Conservation (phyloP, 768 basidiomycete genomes). For the Leucosporidium scottii region DNA sequence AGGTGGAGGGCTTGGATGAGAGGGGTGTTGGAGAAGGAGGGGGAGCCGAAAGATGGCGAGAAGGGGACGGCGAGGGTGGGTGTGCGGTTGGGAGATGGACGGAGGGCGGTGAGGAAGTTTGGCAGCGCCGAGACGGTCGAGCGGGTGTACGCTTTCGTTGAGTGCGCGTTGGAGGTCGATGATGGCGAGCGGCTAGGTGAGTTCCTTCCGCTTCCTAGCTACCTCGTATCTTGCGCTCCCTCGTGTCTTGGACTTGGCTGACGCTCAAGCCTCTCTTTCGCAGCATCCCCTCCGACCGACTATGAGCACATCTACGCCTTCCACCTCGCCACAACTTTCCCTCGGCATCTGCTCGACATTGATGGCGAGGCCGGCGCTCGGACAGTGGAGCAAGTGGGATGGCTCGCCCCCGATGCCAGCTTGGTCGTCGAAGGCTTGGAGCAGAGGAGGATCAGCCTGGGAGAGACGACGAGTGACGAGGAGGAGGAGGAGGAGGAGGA, state of each 20-base stretch:
- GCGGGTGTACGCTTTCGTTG: constrained; percentile 66
- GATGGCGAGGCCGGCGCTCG: constrained; percentile 44
- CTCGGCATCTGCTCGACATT: constrained; percentile 45
- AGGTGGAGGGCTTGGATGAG: constrained; percentile 60
- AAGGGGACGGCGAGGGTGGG: constrained; percentile 52
- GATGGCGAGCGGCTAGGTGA: background rate
- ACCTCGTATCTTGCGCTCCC: too few relatives aligned
- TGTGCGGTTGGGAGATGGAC: constrained; percentile 52
- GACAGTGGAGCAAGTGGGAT: constrained; percentile 27
- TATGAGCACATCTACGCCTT: constrained; percentile 62
- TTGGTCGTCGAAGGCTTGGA: constrained; percentile 47
- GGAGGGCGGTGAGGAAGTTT: constrained; percentile 57
- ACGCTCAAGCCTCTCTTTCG: constrained; percentile 27
- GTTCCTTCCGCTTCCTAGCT: constrained; percentile 37
- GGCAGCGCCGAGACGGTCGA: constrained; percentile 51
- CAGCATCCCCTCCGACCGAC: constrained; percentile 27
- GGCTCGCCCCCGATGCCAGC: constrained; percentile 39
- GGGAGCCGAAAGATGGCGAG: constrained; percentile 36
- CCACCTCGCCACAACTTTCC: constrained; percentile 61
- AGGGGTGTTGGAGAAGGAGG: constrained; percentile 47
- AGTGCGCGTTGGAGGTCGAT: constrained; percentile 47
- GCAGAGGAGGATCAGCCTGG: constrained; percentile 44
- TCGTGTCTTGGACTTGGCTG: constrained; percentile 50
- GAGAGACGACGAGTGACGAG: constrained; percentile 14
- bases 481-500: constrained; percentile 44